Base-by-base conservation (phyloP, 108 stramenopile genomes). In the Pseudonitzschia delicatissima region DNA sequence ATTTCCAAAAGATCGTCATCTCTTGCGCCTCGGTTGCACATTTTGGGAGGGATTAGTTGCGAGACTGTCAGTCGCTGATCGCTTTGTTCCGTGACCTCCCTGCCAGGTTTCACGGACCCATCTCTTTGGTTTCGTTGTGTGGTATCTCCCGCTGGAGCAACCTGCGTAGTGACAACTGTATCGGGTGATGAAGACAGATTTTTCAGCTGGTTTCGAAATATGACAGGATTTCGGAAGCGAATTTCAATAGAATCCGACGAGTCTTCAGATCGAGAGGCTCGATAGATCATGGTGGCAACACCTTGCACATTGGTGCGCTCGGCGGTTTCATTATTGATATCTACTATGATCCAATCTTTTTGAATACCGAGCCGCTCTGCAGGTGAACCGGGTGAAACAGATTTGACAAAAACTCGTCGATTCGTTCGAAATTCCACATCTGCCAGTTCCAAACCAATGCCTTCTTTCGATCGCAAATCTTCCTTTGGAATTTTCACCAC, bases 1-100 rank as follows among this genome's bases (percentile, higher is more conserved):
- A 93, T 90, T 67, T 93, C 92, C 34, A 93, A 64, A 32, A 93
- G 71, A 67, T 93, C 92, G 65, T 88, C 88, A 9, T 66, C 76
- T 13, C 76, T 67, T 13, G 92, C 85, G 9, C 85, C 82, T 9
- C 87, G 63, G 12, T 60, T 74, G 52, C 92, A 93, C 62, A 87
- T 45, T 69, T 82, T 90, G 9, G 91, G 91, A 17, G 92, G 78
- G 28, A 88, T 62, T 29, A 93, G 68, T 59, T 90, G 88, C 20
- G 81, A 66, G 4, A 93, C 78, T 25, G 84, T 81, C 2, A 90
- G 44, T n/a, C 76, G 62, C 69, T 93, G 92, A 70, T 93, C 86
- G 11, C 65, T 62, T 74, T 90, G 86, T 32, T 58, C 58, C 4
- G 85, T 84, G 3, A 71, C 72, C 26, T 31, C 44, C 5, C 67